Percentiles rank a stretch among this genome's conserved stretches.
phyloP scores from a whole-genome alignment of 257 asterid genomes.

The Capsicum pubescens region DNA sequence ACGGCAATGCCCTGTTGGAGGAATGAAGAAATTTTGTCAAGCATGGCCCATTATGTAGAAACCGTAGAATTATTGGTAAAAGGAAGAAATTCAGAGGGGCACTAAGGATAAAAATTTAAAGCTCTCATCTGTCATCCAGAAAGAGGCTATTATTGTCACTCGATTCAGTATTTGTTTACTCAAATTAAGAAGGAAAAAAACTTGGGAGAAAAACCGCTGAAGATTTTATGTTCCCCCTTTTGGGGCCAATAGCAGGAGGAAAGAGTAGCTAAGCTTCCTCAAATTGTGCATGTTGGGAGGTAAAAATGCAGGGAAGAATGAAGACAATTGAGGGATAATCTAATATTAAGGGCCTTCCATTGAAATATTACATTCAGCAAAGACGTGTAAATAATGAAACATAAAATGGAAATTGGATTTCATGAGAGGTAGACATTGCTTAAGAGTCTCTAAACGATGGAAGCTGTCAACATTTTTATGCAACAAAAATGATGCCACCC shows the following conservation, averaged over 20 bases:
- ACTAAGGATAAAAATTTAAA: background rate
- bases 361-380: background rate
- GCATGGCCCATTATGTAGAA: background rate
- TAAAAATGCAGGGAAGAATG: slow-evolving; percentile 1
- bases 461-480: background rate
- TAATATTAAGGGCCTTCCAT: slow-evolving; percentile 2
- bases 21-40: background rate
- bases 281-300: background rate
- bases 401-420: background rate
- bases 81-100: background rate
- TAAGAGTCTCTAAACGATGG: background rate
- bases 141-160: background rate
- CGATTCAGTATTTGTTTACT: background rate
- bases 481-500: slow-evolving; percentile 13
- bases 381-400: background rate
- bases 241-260: background rate
- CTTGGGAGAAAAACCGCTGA: background rate
- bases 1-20: slow-evolving; percentile 79
- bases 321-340: background rate
- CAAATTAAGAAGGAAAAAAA: background rate
- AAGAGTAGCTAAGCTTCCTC: background rate
- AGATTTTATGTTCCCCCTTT: background rate
- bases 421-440: background rate
- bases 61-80: background rate
- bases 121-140: background rate